These are phyloP conservation scores for Articulospora tetracladia DNA, from an alignment of 495 filamentous ascomycete species.

Conservation along the genomic window DNA sequence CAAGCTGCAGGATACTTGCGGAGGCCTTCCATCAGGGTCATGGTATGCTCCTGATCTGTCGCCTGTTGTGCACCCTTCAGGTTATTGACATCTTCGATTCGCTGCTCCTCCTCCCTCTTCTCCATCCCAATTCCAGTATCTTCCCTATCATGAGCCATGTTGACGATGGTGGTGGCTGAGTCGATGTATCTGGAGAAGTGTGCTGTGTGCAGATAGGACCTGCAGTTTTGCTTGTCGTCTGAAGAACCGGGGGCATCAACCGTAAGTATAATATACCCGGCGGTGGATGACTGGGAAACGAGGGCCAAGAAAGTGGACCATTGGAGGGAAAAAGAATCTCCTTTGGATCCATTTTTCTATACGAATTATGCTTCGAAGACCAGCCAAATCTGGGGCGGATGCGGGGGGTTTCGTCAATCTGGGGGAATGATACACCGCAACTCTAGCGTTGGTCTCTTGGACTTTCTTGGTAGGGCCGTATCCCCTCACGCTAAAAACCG, in stretches of 20 bases:
- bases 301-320: background rate
- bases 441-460: background rate
- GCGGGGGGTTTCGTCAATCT: background rate
- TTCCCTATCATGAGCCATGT: background rate
- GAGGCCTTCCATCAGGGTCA: conserved; percentile 25
- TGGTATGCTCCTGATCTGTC: conserved; percentile 23
- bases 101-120: background rate
- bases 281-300: background rate
- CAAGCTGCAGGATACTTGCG: conserved; percentile 36
- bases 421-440: background rate
- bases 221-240: background rate
- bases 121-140: background rate
- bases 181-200: background rate
- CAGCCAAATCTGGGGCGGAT: background rate
- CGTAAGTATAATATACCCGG: background rate
- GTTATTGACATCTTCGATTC: background rate
- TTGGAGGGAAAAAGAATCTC: conserved; percentile 1
- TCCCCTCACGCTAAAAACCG: too few species aligned
- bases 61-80: conserved; percentile 5
- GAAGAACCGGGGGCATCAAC: background rate
- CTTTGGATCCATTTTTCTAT: background rate
- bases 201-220: background rate
- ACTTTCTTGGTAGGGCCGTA: background rate
- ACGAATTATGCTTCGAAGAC: background rate
- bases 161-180: background rate